phyloP scores from a whole-genome alignment of 257 asterid species.

The Ilex aquifolium region DNA sequence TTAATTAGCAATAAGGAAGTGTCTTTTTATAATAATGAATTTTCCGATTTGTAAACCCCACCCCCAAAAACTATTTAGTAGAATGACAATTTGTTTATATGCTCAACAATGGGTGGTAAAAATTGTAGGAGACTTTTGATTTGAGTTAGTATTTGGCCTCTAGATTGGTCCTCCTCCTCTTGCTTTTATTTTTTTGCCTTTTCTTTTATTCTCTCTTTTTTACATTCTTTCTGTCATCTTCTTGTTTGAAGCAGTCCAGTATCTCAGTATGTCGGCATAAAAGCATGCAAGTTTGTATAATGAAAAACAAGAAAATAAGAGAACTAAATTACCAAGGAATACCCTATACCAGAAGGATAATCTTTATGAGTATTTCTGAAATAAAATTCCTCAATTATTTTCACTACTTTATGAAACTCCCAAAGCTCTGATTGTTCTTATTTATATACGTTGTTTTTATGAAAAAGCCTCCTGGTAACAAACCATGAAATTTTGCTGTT shows the following conservation, averaged over 20 bases:
- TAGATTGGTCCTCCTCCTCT: not conserved
- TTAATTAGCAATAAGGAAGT: not conserved
- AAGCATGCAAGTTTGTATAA: too few species aligned
- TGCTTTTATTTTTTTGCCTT: not conserved
- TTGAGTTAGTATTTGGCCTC: not conserved
- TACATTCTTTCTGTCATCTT: not conserved
- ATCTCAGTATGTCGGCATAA: too few species aligned
- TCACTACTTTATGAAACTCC: too few species aligned
- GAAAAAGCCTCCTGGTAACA: not conserved
- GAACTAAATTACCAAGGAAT: not conserved
- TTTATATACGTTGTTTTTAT: slow-evolving; percentile 7
- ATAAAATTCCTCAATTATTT: not conserved
- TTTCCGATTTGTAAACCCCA: not conserved
- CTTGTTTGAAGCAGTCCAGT: too few species aligned
- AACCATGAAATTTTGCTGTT: slow-evolving; percentile 17
- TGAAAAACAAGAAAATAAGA: not conserved
- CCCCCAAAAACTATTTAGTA: not conserved
- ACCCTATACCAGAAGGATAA: not conserved
- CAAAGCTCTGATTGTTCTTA: not conserved
- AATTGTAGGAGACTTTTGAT: not conserved
- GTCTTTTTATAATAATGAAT: not conserved
- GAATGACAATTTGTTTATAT: not conserved
- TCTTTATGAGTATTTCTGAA: not conserved
- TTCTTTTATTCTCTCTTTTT: not conserved
- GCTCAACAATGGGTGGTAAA: not conserved